A percentile compares a stretch with the other conserved stretches of the same genome.
phyloP scores from a whole-genome alignment of 2,329 filamentous ascomycete genomes.

The Cucurbitaria berberidis region DNA sequence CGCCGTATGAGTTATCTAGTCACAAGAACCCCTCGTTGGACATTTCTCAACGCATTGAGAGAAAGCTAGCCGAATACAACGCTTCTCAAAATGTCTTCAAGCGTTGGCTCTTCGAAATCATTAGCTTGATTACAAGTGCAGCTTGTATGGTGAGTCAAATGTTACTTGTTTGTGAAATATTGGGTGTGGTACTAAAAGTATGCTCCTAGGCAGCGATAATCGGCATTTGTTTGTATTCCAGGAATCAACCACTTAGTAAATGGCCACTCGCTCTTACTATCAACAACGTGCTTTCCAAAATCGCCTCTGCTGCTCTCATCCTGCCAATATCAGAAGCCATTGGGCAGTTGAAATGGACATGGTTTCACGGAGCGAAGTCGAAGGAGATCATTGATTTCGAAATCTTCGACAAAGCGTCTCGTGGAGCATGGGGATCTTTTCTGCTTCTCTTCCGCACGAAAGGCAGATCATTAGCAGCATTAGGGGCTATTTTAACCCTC shows the following conservation, averaged over 20 bases:
- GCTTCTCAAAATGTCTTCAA: conserved; percentile 22
- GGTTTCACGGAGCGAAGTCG: conserved; percentile 21
- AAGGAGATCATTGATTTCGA: conserved; percentile 34
- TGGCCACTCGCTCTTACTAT: conserved; percentile 36
- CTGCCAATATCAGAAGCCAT: conserved; percentile 33
- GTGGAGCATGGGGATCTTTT: conserved; percentile 26
- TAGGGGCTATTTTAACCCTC: conserved; percentile 25
- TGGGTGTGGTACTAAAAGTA: not conserved
- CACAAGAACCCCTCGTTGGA: conserved; percentile 13
- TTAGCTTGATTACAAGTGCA: conserved; percentile 37
- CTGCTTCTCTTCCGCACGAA: conserved; percentile 23
- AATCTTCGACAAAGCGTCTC: conserved; percentile 35
- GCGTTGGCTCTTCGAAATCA: conserved; percentile 40
- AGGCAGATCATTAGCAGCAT: conserved; percentile 20
- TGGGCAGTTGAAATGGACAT: conserved; percentile 41
- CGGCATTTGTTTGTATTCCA: conserved; percentile 34
- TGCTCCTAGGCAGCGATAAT: conserved; percentile 33
- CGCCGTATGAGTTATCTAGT: not conserved
- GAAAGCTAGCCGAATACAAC: conserved; percentile 31
- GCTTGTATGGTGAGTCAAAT: conserved; percentile 33
- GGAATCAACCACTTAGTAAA: conserved; percentile 35
- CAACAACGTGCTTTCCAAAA: conserved; percentile 25
- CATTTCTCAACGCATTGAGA: conserved; percentile 27
- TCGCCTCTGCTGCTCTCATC: conserved; percentile 30
- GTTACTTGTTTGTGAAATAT: not conserved